Evolutionary conservation across 768 basidiomycete genomes (phyloP).

Genomic region (Hericium alpestre): DNA sequence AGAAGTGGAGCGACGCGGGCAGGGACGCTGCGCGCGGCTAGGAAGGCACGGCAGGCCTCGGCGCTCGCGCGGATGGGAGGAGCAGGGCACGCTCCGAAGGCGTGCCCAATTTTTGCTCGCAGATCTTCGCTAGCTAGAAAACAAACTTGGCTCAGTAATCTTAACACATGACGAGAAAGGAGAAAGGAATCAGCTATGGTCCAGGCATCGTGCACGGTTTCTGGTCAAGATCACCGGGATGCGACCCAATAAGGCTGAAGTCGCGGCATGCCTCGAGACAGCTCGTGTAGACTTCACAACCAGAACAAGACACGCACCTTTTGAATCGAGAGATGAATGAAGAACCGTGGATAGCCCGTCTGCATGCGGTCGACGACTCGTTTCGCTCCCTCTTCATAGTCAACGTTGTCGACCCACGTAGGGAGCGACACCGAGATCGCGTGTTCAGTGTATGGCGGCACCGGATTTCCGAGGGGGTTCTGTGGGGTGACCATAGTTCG

Average conservation of each 20-base stretch:
- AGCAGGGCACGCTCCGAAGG: conserved; percentile 69
- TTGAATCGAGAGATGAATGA: conserved; percentile 76
- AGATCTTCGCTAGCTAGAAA: conserved; percentile 63
- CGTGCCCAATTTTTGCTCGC: conserved; percentile 67
- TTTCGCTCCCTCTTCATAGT: conserved; percentile 82
- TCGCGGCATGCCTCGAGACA: no score
- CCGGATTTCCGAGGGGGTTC: conserved; percentile 33
- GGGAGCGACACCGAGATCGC: conserved; percentile 94
- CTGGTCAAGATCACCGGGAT: background rate
- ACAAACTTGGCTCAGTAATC: background rate
- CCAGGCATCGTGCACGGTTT: background rate
- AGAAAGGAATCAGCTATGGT: background rate
- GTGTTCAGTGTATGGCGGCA: conserved; percentile 67
- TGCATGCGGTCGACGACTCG: conserved; percentile 73
- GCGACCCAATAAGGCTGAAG: background rate
- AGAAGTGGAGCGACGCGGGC: conserved; percentile 59
- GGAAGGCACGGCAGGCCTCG: conserved; percentile 64
- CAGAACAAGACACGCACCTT: conserved; percentile 41
- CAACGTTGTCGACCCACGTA: conserved; percentile 85
- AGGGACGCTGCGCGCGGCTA: conserved; percentile 41
- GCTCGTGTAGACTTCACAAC: no score
- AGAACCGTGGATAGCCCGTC: conserved; percentile 90
- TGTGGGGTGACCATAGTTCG: conserved; percentile 4
- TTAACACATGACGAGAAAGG: background rate
- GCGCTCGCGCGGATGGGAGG: conserved; percentile 67